Evolutionary conservation across 306 rosid species (phyloP).

Genomic region (Vicia sativa): DNA sequence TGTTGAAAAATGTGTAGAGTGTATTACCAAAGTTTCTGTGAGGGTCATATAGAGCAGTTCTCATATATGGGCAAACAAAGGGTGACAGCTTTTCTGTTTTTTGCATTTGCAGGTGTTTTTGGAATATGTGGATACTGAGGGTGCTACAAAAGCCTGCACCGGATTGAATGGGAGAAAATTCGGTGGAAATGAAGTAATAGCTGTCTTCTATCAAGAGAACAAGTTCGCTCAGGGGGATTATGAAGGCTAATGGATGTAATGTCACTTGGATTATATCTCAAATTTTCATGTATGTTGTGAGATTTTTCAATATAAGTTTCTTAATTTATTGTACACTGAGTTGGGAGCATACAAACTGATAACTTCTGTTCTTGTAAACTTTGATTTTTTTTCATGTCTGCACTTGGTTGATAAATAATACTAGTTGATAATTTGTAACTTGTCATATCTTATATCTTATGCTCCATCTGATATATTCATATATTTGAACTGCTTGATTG

Average conservation of each 20-base stretch:
- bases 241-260: constrained; percentile 53
- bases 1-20: constrained; percentile 8
- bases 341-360: background rate
- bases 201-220: constrained; percentile 76
- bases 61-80: background rate
- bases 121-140: constrained; percentile 83
- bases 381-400: background rate
- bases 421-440: background rate
- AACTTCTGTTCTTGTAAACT: background rate
- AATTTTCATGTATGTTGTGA: constrained; percentile 2
- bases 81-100: background rate
- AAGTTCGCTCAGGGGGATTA: constrained; percentile 86
- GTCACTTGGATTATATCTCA: constrained; percentile 17
- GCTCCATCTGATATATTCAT: background rate
- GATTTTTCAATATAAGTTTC: background rate
- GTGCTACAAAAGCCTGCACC: constrained; percentile 79
- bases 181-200: constrained; percentile 84
- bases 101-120: constrained; percentile 67
- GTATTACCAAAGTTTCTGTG: background rate
- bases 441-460: constrained; percentile 5
- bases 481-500: background rate
- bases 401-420: constrained; percentile 2
- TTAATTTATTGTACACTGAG: background rate
- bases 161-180: constrained; percentile 93
- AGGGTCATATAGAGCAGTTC: constrained; percentile 1